Evolutionary conservation across 805 yeast genomes (phyloP).

Genomic region (Saturnispora serradocipensis): DNA sequence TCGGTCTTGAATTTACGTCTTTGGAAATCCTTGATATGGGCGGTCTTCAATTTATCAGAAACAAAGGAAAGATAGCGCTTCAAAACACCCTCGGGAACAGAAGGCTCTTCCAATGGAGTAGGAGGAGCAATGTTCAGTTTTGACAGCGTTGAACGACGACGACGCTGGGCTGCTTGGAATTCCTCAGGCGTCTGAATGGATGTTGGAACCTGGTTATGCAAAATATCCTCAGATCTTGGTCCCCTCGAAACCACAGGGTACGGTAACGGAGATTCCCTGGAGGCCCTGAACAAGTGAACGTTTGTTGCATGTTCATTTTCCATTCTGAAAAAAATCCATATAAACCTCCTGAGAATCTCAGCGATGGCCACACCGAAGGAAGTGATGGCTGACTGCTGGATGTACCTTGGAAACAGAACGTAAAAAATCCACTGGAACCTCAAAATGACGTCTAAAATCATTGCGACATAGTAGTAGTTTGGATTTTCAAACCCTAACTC

Average conservation of each 20-base stretch:
- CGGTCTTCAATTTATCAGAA: slow-evolving; percentile 54
- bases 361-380: slow-evolving; percentile 78
- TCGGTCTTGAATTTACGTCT: slow-evolving; percentile 34
- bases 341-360: slow-evolving; percentile 71
- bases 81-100: background rate
- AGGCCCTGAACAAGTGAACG: slow-evolving; percentile 75
- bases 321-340: slow-evolving; percentile 89
- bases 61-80: slow-evolving; percentile 32
- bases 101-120: background rate
- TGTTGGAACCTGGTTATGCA: background rate
- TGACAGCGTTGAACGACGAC: background rate
- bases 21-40: slow-evolving; percentile 82
- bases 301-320: slow-evolving; percentile 95
- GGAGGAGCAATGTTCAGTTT: background rate
- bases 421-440: slow-evolving; percentile 92
- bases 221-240: slow-evolving; percentile 2
- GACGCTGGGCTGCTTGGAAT: background rate
- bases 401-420: slow-evolving; percentile 62
- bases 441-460: slow-evolving; percentile 60
- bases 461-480: slow-evolving; percentile 62
- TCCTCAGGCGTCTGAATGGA: background rate
- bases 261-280: slow-evolving; percentile 81
- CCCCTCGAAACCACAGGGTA: slow-evolving; percentile 36
- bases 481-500: slow-evolving; percentile 56
- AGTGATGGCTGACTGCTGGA: slow-evolving; percentile 82